Evolutionary conservation across 1,284 basidiomycete genomes (phyloP).

Genomic region (Irpex sp.): DNA sequence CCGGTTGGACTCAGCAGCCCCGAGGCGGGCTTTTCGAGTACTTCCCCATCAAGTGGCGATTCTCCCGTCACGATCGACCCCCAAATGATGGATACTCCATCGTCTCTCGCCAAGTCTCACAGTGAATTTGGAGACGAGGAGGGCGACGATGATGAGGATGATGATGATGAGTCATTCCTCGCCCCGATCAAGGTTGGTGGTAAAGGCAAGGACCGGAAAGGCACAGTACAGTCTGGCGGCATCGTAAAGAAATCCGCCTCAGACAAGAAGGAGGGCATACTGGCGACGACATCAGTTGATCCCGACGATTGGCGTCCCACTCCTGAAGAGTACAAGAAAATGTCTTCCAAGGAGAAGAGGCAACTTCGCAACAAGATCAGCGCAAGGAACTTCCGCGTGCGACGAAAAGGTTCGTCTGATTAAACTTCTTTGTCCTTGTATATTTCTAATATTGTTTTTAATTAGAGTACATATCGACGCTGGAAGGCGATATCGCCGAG

Average conservation of each 20-base stretch:
- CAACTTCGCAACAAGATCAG: constrained; percentile 97
- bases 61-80: constrained; percentile 48
- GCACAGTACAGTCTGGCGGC: constrained; percentile 72
- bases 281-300: constrained; percentile 43
- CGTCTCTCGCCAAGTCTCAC: constrained; percentile 29
- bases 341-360: constrained; percentile 93
- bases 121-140: constrained; percentile 29
- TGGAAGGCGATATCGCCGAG: constrained; percentile 92
- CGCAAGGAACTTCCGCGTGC: constrained; percentile 90
- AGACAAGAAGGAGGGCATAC: constrained; percentile 30
- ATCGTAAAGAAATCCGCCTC: constrained; percentile 56
- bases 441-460: constrained; percentile 11
- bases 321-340: constrained; percentile 93
- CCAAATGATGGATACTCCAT: constrained; percentile 45
- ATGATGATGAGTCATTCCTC: constrained; percentile 14
- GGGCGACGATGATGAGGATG: constrained; percentile 16
- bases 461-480: constrained; percentile 86
- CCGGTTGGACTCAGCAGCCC: constrained; percentile 16
- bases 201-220: constrained; percentile 61
- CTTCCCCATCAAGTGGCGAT: constrained; percentile 19
- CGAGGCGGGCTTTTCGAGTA: constrained; percentile 10
- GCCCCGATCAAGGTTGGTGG: constrained; percentile 54
- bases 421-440: constrained; percentile 7
- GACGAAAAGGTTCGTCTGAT: constrained; percentile 73
- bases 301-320: constrained; percentile 78